A percentile compares a stretch with the other conserved stretches of the same genome.
Evolutionary conservation across 768 basidiomycete species (phyloP).

Genomic region (Pleurotus pulmonarius): DNA sequence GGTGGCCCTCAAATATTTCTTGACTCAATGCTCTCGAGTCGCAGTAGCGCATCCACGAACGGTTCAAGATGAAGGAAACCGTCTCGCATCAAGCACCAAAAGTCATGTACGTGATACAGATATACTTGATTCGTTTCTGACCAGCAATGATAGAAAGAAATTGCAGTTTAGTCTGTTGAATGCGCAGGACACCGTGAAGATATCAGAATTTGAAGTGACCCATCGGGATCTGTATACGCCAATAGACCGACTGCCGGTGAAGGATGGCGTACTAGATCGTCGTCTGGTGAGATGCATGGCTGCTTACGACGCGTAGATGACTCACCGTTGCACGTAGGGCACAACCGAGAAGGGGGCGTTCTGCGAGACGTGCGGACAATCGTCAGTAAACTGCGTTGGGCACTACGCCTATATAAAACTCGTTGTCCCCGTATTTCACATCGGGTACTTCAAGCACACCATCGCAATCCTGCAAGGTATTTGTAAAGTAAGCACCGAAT

Average conservation of each 20-base stretch:
- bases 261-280: slow-evolving; percentile 89
- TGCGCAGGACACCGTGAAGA: slow-evolving; percentile 91
- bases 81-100: slow-evolving; percentile 79
- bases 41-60: not conserved
- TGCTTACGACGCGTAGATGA: not conserved
- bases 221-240: slow-evolving; percentile 88
- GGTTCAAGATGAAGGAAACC: slow-evolving; percentile 66
- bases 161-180: slow-evolving; percentile 94
- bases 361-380: slow-evolving; percentile 94
- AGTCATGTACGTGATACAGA: slow-evolving; percentile 59
- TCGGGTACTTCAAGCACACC: slow-evolving; percentile 96
- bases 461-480: slow-evolving; percentile 92
- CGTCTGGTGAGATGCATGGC: slow-evolving; percentile 59
- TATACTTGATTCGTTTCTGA: slow-evolving; percentile 4
- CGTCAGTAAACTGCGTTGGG: slow-evolving; percentile 91
- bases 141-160: slow-evolving; percentile 62
- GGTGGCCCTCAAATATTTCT: too few relatives aligned
- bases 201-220: slow-evolving; percentile 95
- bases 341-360: slow-evolving; percentile 90
- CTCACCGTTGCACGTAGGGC: slow-evolving; percentile 49
- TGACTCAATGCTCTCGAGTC: not conserved
- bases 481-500: slow-evolving; percentile 71
- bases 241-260: slow-evolving; percentile 79
- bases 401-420: slow-evolving; percentile 99
- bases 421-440: slow-evolving; percentile 94